Evolutionary conservation across 75 land plant genomes (phyloP), one percentile per base, ranked within the genome.

Genomic region (Sequoia sempervirens): DNA sequence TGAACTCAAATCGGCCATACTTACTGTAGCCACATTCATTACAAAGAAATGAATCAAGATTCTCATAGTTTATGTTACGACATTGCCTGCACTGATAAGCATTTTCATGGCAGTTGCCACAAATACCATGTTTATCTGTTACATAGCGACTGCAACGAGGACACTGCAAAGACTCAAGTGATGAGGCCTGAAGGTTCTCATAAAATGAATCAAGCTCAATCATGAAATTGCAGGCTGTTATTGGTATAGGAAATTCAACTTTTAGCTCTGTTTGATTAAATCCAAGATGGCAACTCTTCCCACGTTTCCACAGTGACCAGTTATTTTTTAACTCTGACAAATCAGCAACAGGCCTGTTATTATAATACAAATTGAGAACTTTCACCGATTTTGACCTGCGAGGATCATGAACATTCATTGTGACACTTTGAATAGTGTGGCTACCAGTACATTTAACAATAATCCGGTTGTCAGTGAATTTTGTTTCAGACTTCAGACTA

Each of bases 1-100:
- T 94, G 81, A 97, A 97, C 83, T 97, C 99, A 89, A 96, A 97
- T 30, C 99, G 93, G 2, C 99, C 99, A 92, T 97, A 97, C 83
- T 97, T 97, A 89, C 99, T 93, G 80, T 97, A 97, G 9, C 99
- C 99, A 93, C 99, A 97, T 86, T 97, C 99, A 87, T 97, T 97
- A 88, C 99, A 97, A 11, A 97, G 91, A 80, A 97, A 97, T 26
- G 99, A 97, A 80, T 97, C 99, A 84, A 97, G 84, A 87, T 97
- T 97, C 85, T 97, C 99, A 91, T 97, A 97, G 82, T 97, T 97
- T 28, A 97, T 97, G 84, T 97, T 97, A 50, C 99, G 93, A 86
- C 99, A 97, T 83, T 97, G 99, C 72, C 99, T 89, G 88, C 99
- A 97, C 79, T 97, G 99, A 84, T 97, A 97, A 20, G 99, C 99